Evolutionary conservation across 176 grass and related monocot species (phyloP), one percentile per base, ranked within the genome.

Genomic region (Cymbopogon citratus): DNA sequence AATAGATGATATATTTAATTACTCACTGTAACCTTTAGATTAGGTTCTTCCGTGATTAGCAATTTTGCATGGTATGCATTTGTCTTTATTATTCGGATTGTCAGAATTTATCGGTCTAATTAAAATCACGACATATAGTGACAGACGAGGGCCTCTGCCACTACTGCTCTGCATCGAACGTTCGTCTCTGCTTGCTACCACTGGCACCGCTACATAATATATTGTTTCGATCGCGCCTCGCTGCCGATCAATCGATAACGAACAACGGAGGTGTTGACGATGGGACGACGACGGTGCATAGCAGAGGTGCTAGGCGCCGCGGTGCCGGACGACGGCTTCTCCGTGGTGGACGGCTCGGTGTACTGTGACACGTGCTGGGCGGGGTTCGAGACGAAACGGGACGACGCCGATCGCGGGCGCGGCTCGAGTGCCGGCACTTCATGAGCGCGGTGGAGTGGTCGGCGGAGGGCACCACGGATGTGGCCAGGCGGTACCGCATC

Each of bases 351-450:
- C 69, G 87, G 87, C 1, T 66, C 72, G 41, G 87, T 89, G 57
- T 89, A 89, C 81, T 89, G 82, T 60, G 87, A 89, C 81, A 89
- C 87, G 3, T 89, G 87, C 65, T 83, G 77, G 0, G 87, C 69
- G 1, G 87, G 87, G 33, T 89, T 89, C 69, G 77, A 77, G 63
- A 86, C 87, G 15, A 89, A 72, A 72, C 26, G 82, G 23, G 59
- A 70, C 87, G 59, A 46, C 48, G 8, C 71, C 62, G 60, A 89
- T 89, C 71, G 28, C 75, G 18, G 82, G 83, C 45, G 87, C 67
- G 81, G 3, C 76, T 89, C 1, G 87, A 89, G 73, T 89, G 87
- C 63, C 76, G 83, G 61, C 87, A 86, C 69, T 89, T 36, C 87
- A 81, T 80, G 83, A 89, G 41, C 76, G 64, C 70, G 11, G 83